Evolutionary conservation across 139 green algal species (phyloP).

Genomic region (Yamagishiella unicocca): DNA sequence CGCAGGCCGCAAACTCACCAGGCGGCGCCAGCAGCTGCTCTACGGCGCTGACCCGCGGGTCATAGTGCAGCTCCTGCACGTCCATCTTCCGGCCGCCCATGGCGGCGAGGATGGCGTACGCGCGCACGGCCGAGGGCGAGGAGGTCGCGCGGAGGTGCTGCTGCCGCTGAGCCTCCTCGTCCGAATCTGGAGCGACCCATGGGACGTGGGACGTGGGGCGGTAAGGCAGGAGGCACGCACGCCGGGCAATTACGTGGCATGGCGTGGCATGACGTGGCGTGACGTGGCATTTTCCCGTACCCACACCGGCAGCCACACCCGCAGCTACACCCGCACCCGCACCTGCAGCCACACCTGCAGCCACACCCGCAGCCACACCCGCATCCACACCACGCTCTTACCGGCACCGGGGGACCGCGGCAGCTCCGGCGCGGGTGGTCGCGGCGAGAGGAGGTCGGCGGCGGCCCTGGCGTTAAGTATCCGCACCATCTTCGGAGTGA

Average conservation of each 20-base stretch:
- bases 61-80: not conserved
- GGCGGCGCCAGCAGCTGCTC: constrained; percentile 37
- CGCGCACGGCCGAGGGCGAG: not conserved
- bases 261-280: no score
- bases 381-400: no score
- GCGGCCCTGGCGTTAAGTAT: constrained; percentile 13
- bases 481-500: not conserved
- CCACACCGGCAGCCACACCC: no score
- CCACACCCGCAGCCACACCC: no score
- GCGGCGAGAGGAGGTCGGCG: not conserved
- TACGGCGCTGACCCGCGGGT: not conserved
- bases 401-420: not conserved
- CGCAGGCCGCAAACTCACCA: not conserved
- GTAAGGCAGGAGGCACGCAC: no score
- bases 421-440: not conserved
- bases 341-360: no score
- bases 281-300: no score
- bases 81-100: constrained; percentile 31
- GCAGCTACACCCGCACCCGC: no score
- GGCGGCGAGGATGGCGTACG: constrained; percentile 25
- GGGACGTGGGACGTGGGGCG: no score
- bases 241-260: no score
- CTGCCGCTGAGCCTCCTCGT: no score
- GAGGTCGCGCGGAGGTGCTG: not conserved
- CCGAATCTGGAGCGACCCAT: no score